phyloP scores from a whole-genome alignment of 2,329 filamentous ascomycete species.

The Xylaria sp. region DNA sequence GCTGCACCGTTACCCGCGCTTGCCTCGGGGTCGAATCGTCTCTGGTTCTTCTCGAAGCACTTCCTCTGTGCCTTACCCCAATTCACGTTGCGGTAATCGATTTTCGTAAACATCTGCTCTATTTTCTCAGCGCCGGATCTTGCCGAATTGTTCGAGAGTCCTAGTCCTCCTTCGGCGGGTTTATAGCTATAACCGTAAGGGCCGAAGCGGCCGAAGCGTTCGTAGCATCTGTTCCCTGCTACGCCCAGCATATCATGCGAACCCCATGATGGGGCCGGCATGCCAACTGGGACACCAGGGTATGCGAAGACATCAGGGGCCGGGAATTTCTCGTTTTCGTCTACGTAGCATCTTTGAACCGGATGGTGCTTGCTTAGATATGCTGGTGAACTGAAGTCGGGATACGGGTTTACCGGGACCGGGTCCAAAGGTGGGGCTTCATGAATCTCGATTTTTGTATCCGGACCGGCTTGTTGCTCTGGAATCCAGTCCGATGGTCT shows the following conservation, averaged over 20 bases:
- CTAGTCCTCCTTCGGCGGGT: conserved; percentile 62
- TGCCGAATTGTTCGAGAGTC: conserved; percentile 62
- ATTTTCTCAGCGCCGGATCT: conserved; percentile 60
- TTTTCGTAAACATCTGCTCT: conserved; percentile 39
- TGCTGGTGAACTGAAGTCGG: conserved; percentile 30
- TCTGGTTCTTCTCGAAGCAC: conserved; percentile 51
- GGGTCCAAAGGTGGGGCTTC: conserved; percentile 32
- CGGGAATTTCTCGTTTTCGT: conserved; percentile 46
- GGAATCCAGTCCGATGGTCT: conserved; percentile 34
- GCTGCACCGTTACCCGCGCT: conserved; percentile 2
- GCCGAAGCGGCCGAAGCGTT: conserved; percentile 68
- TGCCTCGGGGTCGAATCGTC: conserved; percentile 45
- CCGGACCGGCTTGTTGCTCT: conserved; percentile 27
- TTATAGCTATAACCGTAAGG: conserved; percentile 72
- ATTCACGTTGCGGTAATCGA: conserved; percentile 41
- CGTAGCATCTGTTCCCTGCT: conserved; percentile 68
- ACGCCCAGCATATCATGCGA: conserved; percentile 64
- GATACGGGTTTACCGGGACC: conserved; percentile 33
- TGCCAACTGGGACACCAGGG: conserved; percentile 63
- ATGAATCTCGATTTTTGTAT: conserved; percentile 27
- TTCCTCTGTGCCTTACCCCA: conserved; percentile 39
- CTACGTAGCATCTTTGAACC: conserved; percentile 49
- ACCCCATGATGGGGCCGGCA: conserved; percentile 67
- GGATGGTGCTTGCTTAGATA: conserved; percentile 35
- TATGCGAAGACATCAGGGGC: conserved; percentile 49